Evolutionary conservation across 805 yeast species (phyloP).

Genomic region (Brettanomyces nanus): DNA sequence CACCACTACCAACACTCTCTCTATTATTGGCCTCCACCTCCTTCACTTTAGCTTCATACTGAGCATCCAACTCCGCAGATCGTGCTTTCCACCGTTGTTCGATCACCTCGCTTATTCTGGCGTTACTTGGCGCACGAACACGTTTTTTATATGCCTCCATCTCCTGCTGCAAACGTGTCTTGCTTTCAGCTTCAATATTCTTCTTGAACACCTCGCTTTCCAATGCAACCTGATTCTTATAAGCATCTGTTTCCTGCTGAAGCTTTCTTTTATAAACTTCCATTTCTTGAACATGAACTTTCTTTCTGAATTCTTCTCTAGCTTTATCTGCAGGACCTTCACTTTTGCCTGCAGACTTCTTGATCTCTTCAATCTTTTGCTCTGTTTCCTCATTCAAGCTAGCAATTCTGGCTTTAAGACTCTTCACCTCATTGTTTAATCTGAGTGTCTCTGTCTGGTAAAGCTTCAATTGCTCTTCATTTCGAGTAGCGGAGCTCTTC

Average conservation of each 20-base stretch:
- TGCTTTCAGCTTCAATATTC: conserved; percentile 21
- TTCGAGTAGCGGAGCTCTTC: conserved; percentile 9
- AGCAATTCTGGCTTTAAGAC: conserved; percentile 9
- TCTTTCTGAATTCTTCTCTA: conserved; percentile 15
- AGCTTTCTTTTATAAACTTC: conserved; percentile 1
- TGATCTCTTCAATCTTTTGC: conserved; percentile 13
- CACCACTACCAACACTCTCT: conserved; percentile 4
- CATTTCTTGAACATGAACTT: conserved; percentile 2
- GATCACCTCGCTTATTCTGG: conserved; percentile 28
- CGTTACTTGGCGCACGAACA: conserved; percentile 31
- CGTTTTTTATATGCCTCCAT: conserved; percentile 25
- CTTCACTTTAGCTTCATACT: conserved; percentile 16
- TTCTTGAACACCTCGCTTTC: conserved; percentile 17
- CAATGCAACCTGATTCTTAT: conserved; percentile 20
- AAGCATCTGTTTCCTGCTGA: conserved; percentile 13
- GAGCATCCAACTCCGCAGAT: conserved; percentile 27
- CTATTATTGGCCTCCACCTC: conserved; percentile 12
- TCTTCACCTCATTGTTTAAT: conserved; percentile 9
- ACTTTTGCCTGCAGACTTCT: conserved; percentile 4
- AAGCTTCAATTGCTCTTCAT: conserved; percentile 5
- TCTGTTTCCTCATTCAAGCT: conserved; percentile 15
- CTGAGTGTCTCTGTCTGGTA: conserved; percentile 11
- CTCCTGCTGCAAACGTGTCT: conserved; percentile 24
- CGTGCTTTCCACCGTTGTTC: conserved; percentile 28
- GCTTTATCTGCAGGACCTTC: conserved; percentile 13